Percentiles rank a stretch among this genome's conserved stretches.
phyloP scores from a whole-genome alignment of 2,329 filamentous ascomycete genomes.

The Volutella citrinella region DNA sequence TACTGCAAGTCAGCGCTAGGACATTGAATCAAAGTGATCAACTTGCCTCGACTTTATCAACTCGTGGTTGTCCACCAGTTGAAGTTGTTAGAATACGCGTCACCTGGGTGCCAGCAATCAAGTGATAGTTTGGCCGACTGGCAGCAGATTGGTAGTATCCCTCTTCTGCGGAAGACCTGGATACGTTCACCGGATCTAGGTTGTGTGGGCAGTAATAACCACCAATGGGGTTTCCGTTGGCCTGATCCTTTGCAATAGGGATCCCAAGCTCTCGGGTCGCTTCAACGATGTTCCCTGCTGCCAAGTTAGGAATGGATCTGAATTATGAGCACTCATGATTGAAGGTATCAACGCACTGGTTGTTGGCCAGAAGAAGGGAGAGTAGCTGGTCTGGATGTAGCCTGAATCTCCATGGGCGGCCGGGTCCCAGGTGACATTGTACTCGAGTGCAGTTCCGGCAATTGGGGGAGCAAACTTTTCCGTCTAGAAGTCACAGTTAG shows the following conservation, averaged over 20 bases:
- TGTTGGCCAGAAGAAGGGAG: conserved; percentile 23
- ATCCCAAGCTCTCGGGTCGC: conserved; percentile 15
- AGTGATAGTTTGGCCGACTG: conserved; percentile 14
- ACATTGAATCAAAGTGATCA: too few species aligned
- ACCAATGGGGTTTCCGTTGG: conserved; percentile 15
- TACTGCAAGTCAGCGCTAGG: too few species aligned
- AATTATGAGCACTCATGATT: too few species aligned
- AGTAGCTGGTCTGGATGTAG: conserved; percentile 16
- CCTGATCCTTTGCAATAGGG: conserved; percentile 12
- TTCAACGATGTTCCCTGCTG: conserved; percentile 12
- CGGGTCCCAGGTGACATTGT: conserved; percentile 13
- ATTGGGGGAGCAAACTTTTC: conserved; percentile 15
- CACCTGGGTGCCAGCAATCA: conserved; percentile 13
- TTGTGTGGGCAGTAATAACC: conserved; percentile 20
- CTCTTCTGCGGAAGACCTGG: conserved; percentile 17
- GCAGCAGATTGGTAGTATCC: conserved; percentile 12
- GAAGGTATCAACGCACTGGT: conserved; percentile 21
- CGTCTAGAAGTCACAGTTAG: conserved; percentile 6
- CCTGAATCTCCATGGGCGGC: conserved; percentile 14
- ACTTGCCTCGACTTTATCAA: conserved; percentile 17
- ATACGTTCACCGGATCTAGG: conserved; percentile 10
- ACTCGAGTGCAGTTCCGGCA: conserved; percentile 11
- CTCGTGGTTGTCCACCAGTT: conserved; percentile 7
- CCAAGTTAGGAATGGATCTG: too few species aligned
- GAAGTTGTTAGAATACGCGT: conserved; percentile 17